Evolutionary conservation across 768 basidiomycete species (phyloP).

Genomic region (Suillus weaverae): DNA sequence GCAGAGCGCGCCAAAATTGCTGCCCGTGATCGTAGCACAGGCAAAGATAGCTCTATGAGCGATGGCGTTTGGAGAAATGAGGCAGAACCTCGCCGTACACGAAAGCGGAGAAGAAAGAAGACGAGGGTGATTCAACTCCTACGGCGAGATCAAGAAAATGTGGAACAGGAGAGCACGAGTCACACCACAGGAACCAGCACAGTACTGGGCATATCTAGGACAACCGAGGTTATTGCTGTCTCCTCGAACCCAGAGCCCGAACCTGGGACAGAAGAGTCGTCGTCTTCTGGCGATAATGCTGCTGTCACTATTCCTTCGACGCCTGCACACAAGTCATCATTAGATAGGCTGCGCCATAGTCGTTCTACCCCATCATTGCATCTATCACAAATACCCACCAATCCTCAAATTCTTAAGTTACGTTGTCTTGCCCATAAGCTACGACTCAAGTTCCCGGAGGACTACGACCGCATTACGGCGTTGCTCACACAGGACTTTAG

Average conservation of each 20-base stretch:
- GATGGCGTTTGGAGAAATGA: slow-evolving; percentile 42
- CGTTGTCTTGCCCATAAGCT: slow-evolving; percentile 57
- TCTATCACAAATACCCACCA: slow-evolving; percentile 40
- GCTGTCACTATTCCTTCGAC: slow-evolving; percentile 27
- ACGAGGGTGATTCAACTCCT: slow-evolving; percentile 32
- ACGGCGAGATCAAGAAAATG: slow-evolving; percentile 19
- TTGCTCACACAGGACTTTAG: slow-evolving; percentile 37
- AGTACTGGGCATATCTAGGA: neutral
- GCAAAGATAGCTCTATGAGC: slow-evolving; percentile 34
- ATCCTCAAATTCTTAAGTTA: slow-evolving; percentile 50
- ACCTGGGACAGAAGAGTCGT: slow-evolving; percentile 26
- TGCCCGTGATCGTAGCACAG: slow-evolving; percentile 35
- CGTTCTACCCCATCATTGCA: slow-evolving; percentile 49
- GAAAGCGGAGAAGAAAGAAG: slow-evolving; percentile 41
- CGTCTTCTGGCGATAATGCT: slow-evolving; percentile 28
- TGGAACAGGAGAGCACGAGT: neutral
- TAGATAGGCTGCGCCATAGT: slow-evolving; percentile 39
- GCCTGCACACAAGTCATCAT: slow-evolving; percentile 23
- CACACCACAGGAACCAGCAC: slow-evolving; percentile 1
- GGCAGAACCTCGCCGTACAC: slow-evolving; percentile 38
- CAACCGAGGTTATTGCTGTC: slow-evolving; percentile 23
- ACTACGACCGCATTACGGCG: slow-evolving; percentile 36
- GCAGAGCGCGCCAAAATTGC: slow-evolving; percentile 63
- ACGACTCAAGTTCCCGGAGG: slow-evolving; percentile 55
- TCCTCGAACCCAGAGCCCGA: slow-evolving; percentile 22